These are phyloP conservation scores for Penicillium sp. DNA, from an alignment of 2,329 filamentous ascomycete genomes.

Conservation along the genomic window DNA sequence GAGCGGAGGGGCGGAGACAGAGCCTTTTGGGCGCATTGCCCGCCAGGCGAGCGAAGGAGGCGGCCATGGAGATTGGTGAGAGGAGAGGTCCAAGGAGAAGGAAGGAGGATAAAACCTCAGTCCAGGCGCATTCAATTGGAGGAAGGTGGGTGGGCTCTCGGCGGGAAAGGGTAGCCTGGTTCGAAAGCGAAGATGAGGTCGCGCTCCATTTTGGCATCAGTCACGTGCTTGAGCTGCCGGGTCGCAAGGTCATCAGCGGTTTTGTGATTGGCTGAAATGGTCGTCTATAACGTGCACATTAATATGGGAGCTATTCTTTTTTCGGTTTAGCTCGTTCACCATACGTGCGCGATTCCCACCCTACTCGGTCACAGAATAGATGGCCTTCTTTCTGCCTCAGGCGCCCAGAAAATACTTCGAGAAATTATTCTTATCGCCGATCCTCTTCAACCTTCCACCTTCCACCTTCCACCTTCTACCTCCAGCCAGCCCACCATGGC, in stretches of 20 bases:
- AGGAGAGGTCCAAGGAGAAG: slow-evolving; percentile 20
- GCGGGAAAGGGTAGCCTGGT: slow-evolving; percentile 30
- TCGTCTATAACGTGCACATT: slow-evolving; percentile 17
- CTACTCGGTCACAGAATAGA: slow-evolving; percentile 20
- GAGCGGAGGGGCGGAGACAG: slow-evolving; percentile 53
- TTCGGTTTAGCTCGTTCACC: background rate
- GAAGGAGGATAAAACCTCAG: slow-evolving; percentile 32
- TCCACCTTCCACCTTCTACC: slow-evolving; percentile 17
- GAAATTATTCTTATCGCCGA: slow-evolving; percentile 30
- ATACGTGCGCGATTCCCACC: background rate
- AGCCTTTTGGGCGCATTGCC: slow-evolving; percentile 60
- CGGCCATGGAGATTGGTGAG: slow-evolving; percentile 53
- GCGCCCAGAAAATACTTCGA: slow-evolving; percentile 34
- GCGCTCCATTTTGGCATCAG: slow-evolving; percentile 33
- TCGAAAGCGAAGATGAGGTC: slow-evolving; percentile 30
- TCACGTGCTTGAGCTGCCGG: slow-evolving; percentile 35
- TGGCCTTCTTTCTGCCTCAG: slow-evolving; percentile 24
- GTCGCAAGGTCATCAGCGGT: slow-evolving; percentile 34
- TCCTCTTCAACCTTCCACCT: slow-evolving; percentile 20
- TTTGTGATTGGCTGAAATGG: slow-evolving; percentile 31
- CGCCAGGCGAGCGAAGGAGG: slow-evolving; percentile 59
- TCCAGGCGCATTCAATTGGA: slow-evolving; percentile 38
- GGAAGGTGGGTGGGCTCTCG: slow-evolving; percentile 28
- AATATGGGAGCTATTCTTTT: background rate
- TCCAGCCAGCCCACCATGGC: slow-evolving; percentile 36